These are phyloP conservation scores for Blastomyces emzantsi DNA, from an alignment of 2,329 filamentous ascomycete genomes.

Conservation along the genomic window DNA sequence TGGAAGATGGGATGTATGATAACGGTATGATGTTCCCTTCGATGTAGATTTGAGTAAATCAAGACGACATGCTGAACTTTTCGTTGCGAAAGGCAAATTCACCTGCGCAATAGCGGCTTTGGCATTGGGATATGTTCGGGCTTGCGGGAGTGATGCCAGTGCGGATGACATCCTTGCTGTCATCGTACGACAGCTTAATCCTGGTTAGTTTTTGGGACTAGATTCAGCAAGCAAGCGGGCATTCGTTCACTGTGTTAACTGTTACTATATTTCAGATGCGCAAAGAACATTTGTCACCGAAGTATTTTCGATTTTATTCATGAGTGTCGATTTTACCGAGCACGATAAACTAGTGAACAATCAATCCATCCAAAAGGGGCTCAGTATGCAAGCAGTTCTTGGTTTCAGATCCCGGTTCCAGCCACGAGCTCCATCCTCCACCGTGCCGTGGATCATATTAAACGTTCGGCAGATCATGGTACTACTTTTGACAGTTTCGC, in stretches of 20 bases:
- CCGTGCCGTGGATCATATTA: conserved; percentile 64
- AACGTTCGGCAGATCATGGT: conserved; percentile 61
- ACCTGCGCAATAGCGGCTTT: conserved; percentile 53
- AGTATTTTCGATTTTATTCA: conserved; percentile 59
- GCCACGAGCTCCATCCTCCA: conserved; percentile 57
- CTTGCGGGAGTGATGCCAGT: conserved; percentile 41
- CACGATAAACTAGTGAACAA: conserved; percentile 67
- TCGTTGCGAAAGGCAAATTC: conserved; percentile 26
- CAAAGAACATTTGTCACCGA: conserved; percentile 56
- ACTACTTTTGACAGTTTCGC: conserved; percentile 57
- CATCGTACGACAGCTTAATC: conserved; percentile 46
- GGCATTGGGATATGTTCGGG: conserved; percentile 44
- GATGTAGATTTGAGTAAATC: neutral
- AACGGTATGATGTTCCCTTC: conserved; percentile 25
- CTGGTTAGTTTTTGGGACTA: conserved; percentile 26
- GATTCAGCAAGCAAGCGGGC: neutral
- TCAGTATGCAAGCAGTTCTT: conserved; percentile 71
- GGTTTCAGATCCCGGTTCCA: conserved; percentile 59
- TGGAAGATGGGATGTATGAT: conserved; percentile 28
- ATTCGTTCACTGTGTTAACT: neutral
- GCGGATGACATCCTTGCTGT: conserved; percentile 63
- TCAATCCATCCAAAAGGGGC: conserved; percentile 59
- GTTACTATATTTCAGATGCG: conserved; percentile 40
- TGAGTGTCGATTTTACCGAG: conserved; percentile 76
- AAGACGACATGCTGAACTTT: neutral